These are phyloP conservation scores for Saksenaea vasiformis DNA, from an alignment of 371 early-diverging fungal genomes.

Conservation along the genomic window DNA sequence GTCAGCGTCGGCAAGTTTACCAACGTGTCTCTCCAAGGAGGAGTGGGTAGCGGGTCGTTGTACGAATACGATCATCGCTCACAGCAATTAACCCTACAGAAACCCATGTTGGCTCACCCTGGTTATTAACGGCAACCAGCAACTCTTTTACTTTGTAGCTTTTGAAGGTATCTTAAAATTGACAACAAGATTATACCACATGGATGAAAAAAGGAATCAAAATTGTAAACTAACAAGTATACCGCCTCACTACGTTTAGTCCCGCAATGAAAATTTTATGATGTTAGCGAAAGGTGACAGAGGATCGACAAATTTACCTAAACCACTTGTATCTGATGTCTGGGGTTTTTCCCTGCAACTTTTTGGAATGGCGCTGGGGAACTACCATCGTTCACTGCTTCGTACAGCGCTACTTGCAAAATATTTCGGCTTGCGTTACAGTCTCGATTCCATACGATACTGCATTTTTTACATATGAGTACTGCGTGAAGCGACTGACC, in stretches of 20 bases:
- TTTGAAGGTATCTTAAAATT: background rate
- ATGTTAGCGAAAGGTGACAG: too few relatives aligned
- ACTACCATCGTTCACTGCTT: too few relatives aligned
- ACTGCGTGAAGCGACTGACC: too few relatives aligned
- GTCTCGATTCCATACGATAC: too few relatives aligned
- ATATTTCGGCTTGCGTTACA: too few relatives aligned
- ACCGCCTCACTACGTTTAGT: background rate
- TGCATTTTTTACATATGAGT: too few relatives aligned
- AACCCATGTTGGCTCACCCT: background rate
- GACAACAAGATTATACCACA: background rate
- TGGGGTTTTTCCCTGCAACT: too few relatives aligned
- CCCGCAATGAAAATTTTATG: background rate
- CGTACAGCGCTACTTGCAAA: too few relatives aligned
- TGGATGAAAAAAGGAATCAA: background rate
- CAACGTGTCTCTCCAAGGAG: constrained; percentile 34
- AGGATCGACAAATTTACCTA: too few relatives aligned
- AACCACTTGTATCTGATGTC: too few relatives aligned
- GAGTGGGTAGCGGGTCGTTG: constrained; percentile 24
- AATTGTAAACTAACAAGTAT: background rate
- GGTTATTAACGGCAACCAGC: background rate
- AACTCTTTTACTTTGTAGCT: background rate
- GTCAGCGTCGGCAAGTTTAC: constrained; percentile 50
- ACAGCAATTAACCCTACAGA: background rate
- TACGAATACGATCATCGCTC: background rate
- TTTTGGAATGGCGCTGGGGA: too few relatives aligned